Percentiles rank a stretch among this genome's conserved stretches.
Evolutionary conservation across 768 basidiomycete species (phyloP).

Genomic region (Mycena chlorophos): DNA sequence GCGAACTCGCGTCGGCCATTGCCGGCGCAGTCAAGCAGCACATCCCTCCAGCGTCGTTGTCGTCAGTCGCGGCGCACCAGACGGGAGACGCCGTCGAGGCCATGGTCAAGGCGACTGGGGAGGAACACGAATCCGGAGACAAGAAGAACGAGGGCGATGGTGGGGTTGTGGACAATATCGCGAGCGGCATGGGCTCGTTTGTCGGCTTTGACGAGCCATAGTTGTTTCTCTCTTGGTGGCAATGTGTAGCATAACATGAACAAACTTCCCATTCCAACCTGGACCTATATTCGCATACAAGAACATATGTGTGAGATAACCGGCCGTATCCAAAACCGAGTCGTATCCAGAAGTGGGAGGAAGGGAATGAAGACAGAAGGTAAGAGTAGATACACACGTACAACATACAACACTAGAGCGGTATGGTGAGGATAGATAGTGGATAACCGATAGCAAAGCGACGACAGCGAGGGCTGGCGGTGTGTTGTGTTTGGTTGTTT

Average conservation of each 20-base stretch:
- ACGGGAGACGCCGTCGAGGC: slow-evolving; percentile 45
- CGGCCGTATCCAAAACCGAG: neutral
- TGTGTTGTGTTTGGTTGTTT: neutral
- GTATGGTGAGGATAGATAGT: neutral
- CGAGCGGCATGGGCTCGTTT: slow-evolving; percentile 39
- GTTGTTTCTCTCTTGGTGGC: neutral
- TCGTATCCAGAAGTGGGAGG: neutral
- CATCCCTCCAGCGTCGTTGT: slow-evolving; percentile 61
- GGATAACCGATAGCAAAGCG: slow-evolving; percentile 4
- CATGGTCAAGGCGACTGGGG: slow-evolving; percentile 31
- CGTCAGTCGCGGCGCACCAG: slow-evolving; percentile 52
- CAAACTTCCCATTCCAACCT: too few relatives aligned
- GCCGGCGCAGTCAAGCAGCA: slow-evolving; percentile 57
- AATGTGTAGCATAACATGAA: too few relatives aligned
- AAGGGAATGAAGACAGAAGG: neutral
- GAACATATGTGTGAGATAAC: too few relatives aligned
- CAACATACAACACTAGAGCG: slow-evolving; percentile 2
- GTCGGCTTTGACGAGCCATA: slow-evolving; percentile 52
- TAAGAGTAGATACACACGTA: neutral
- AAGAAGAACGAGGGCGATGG: slow-evolving; percentile 18
- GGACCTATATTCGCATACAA: too few relatives aligned
- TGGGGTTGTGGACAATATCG: slow-evolving; percentile 33
- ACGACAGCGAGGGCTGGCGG: neutral
- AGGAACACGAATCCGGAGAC: slow-evolving; percentile 14
- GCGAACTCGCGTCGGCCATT: slow-evolving; percentile 64